Percentiles rank a stretch among this genome's conserved stretches.
These are phyloP conservation scores for Boletus fagicola DNA, from an alignment of 768 basidiomycete genomes.

Conservation along the genomic window DNA sequence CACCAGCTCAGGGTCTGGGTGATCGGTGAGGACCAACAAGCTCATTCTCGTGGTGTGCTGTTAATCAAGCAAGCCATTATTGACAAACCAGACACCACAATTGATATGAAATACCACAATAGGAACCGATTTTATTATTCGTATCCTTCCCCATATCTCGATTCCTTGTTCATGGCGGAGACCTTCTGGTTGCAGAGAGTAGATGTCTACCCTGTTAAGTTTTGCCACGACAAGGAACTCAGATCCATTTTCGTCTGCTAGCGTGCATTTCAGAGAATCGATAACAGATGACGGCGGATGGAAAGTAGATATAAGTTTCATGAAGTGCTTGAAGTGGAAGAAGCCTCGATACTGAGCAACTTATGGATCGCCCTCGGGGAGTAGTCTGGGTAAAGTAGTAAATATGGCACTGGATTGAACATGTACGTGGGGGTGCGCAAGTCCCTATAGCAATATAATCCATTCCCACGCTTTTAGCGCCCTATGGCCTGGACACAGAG, in stretches of 20 bases:
- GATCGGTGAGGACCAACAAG: constrained; percentile 68
- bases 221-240: constrained; percentile 73
- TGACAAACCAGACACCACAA: background rate
- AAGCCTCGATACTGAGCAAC: background rate
- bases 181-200: constrained; percentile 59
- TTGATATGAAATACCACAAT: constrained; percentile 42
- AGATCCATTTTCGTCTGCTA: constrained; percentile 46
- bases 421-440: too few relatives aligned
- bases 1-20: constrained; percentile 72
- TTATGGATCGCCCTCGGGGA: too few relatives aligned
- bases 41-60: constrained; percentile 37
- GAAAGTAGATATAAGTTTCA: constrained; percentile 71
- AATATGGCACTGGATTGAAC: too few relatives aligned
- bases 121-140: constrained; percentile 54
- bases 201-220: constrained; percentile 63
- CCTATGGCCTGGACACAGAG: too few relatives aligned
- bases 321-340: constrained; percentile 14
- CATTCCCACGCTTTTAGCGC: too few relatives aligned
- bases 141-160: constrained; percentile 70
- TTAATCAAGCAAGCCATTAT: constrained; percentile 8
- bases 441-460: too few relatives aligned
- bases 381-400: too few relatives aligned
- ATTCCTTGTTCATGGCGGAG: constrained; percentile 56
- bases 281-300: constrained; percentile 73
- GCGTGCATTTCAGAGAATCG: constrained; percentile 63